Percentiles rank a stretch among this genome's conserved stretches.
phyloP scores from a whole-genome alignment of 176 grass and related monocot genomes.

The Elaeis guineensis region DNA sequence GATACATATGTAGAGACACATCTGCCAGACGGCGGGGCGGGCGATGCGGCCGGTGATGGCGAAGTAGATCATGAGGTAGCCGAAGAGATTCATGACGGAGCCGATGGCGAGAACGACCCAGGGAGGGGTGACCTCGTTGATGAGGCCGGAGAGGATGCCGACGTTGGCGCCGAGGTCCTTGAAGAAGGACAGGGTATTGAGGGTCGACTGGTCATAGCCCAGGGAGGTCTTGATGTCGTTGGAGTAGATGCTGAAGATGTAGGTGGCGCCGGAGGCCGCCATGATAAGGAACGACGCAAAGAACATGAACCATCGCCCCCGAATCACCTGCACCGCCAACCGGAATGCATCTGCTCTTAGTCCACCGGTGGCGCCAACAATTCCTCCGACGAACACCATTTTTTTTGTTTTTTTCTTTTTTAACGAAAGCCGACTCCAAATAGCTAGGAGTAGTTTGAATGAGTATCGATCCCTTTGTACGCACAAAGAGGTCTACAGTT shows the following conservation, averaged over 20 bases:
- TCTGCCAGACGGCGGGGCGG: slow-evolving; percentile 40
- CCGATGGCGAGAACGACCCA: slow-evolving; percentile 59
- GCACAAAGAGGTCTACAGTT: no score
- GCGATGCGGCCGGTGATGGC: slow-evolving; percentile 50
- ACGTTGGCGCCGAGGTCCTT: slow-evolving; percentile 60
- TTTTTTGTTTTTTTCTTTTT: no score
- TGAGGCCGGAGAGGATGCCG: slow-evolving; percentile 55
- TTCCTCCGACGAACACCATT: slow-evolving; percentile 33
- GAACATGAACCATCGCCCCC: slow-evolving; percentile 62
- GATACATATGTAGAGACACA: slow-evolving; percentile 72
- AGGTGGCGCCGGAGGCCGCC: slow-evolving; percentile 49
- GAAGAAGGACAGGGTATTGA: slow-evolving; percentile 69
- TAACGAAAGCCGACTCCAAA: no score
- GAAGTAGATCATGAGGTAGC: slow-evolving; percentile 78
- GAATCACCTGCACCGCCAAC: slow-evolving; percentile 45
- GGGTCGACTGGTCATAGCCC: slow-evolving; percentile 52
- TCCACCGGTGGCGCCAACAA: background rate
- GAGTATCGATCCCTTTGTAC: no score
- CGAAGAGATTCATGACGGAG: slow-evolving; percentile 57
- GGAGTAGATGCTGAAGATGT: slow-evolving; percentile 73
- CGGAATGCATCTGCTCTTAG: slow-evolving; percentile 5
- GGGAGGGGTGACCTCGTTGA: slow-evolving; percentile 70
- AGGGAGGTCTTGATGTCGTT: slow-evolving; percentile 47
- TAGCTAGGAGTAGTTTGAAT: no score
- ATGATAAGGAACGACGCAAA: slow-evolving; percentile 66